Evolutionary conservation across 352 stramenopile species (phyloP), one percentile per base, ranked within the genome.

Genomic region (Phytophthora cactorum): DNA sequence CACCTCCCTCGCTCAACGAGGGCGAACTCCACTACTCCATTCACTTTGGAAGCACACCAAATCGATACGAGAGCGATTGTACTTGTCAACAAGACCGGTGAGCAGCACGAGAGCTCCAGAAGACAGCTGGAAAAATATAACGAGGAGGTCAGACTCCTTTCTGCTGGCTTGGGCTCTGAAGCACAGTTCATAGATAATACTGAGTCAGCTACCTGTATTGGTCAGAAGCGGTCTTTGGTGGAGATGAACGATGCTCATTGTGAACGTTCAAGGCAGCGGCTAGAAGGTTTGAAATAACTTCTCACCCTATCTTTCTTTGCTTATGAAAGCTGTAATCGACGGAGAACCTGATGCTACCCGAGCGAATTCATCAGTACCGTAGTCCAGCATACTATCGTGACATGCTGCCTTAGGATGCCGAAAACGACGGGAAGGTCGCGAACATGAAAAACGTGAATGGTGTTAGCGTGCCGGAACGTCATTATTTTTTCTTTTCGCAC

Each of bases 61-160:
- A 15, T n/a, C 10, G 41, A 27, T 12, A 28, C 15, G 17, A 27
- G 41, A 2, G n/a, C n/a, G 5, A 47, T 47, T 47, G 41, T 47
- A 47, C 10, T 47, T 47, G 41, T 47, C 9, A 47, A 47, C 17
- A 47, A 28, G 15, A 47, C 41, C n/a, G 3, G 41, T 4, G 17
- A 47, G 7, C 2, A 28, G n/a, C 28, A 47, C 41, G 41, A 47
- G 15, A 47, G 15, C 41, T 47, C 15, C n/a, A 27, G 41, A 12
- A 27, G n/a, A 12, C 41, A 47, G n/a, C 14, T 47, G n/a, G 41
- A 47, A 28, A 5, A 47, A 9, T 47, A 47, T 47, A 47, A n/a
- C 8, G 32, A 32, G 31, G 51, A 57, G 34, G 46, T 51, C 45
- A 51, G 5, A 15, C 45, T 51, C 10, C 22, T 50, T 25, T 45